A percentile compares a stretch with the other conserved stretches of the same genome.
These are phyloP conservation scores for Aeschynomene evenia DNA, from an alignment of 306 rosid species.

Conservation along the genomic window DNA sequence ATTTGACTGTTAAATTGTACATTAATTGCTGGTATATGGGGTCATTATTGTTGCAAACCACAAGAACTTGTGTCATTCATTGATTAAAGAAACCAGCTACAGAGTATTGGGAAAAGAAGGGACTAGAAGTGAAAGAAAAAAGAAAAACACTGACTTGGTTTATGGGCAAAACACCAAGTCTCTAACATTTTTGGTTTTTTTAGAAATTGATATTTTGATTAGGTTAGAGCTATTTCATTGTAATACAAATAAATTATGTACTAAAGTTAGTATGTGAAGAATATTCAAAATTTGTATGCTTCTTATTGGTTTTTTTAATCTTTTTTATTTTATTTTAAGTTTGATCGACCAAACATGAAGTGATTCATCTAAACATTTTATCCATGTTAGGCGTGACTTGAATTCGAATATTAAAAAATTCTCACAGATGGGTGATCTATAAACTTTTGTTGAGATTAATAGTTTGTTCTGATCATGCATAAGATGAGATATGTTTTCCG, in stretches of 20 bases:
- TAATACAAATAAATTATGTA: conserved; percentile 27
- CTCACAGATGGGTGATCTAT: too few relatives aligned
- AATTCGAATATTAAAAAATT: too few relatives aligned
- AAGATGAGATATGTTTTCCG: too few relatives aligned
- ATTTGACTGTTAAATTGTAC: conserved; percentile 28
- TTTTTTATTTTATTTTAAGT: neutral
- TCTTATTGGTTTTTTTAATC: neutral
- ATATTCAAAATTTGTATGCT: neutral
- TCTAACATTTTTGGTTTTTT: conserved; percentile 27
- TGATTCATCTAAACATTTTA: too few relatives aligned
- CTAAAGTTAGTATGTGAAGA: neutral
- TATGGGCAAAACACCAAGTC: conserved; percentile 13
- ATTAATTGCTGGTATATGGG: conserved; percentile 25
- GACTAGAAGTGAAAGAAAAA: neutral
- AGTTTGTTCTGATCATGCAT: too few relatives aligned
- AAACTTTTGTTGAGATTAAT: too few relatives aligned
- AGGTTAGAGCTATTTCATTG: conserved; percentile 25
- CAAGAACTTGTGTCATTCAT: conserved; percentile 26
- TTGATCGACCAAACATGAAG: neutral
- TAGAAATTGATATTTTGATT: neutral
- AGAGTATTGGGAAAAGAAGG: neutral
- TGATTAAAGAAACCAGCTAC: conserved; percentile 20
- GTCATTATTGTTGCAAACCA: neutral
- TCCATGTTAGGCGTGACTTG: too few relatives aligned
- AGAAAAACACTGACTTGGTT: conserved; percentile 21